These are phyloP conservation scores for Cicer cuneatum DNA, from an alignment of 306 rosid genomes.

Conservation along the genomic window DNA sequence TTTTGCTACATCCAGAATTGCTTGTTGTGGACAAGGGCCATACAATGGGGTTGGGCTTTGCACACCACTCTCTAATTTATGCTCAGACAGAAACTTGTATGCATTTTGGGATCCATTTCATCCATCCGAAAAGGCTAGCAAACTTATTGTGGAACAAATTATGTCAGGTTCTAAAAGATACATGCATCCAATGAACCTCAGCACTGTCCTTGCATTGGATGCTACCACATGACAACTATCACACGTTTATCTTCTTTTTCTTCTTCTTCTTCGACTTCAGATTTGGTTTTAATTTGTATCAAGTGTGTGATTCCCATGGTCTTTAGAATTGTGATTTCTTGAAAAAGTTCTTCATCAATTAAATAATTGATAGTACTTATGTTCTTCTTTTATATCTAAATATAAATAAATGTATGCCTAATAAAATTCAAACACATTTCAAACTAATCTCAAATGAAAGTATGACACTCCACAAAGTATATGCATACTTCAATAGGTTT, in stretches of 20 bases:
- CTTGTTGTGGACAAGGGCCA: conserved; percentile 92
- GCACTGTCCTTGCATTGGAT: conserved; percentile 67
- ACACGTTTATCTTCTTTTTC: too few relatives aligned
- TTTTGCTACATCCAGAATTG: conserved; percentile 60
- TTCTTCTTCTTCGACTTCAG: not conserved
- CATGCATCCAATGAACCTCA: conserved; percentile 81
- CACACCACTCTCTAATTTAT: conserved; percentile 65
- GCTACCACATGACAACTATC: conserved; percentile 30
- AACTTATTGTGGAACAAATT: conserved; percentile 61
- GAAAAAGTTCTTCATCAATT: conserved; percentile 11
- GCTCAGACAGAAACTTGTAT: conserved; percentile 59
- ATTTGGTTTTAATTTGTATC: conserved; percentile 26
- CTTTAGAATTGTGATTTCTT: not conserved
- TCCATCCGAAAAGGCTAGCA: conserved; percentile 73
- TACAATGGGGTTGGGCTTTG: conserved; percentile 79
- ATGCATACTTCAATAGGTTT: too few relatives aligned
- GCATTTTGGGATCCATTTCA: conserved; percentile 87
- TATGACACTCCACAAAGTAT: too few relatives aligned
- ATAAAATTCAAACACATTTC: too few relatives aligned
- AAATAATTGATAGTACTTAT: conserved; percentile 16
- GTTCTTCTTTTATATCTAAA: not conserved
- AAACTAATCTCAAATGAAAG: too few relatives aligned
- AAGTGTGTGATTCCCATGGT: not conserved
- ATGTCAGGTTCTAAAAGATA: conserved; percentile 54
- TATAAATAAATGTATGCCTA: too few relatives aligned